These are phyloP conservation scores for Populus tomentosa DNA, from an alignment of 441 rosid genomes.

Conservation along the genomic window DNA sequence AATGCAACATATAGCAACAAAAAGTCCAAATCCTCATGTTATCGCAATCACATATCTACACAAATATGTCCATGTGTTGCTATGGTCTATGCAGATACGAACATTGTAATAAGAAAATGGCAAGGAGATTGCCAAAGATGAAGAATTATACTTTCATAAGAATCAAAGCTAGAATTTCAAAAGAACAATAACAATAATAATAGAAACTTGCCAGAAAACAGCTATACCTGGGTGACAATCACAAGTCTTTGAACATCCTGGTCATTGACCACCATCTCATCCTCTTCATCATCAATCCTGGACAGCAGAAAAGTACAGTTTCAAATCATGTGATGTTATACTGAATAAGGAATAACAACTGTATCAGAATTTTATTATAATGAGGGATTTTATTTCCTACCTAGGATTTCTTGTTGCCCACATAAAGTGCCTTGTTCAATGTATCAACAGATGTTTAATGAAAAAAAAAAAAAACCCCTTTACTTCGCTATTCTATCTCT, in stretches of 20 bases:
- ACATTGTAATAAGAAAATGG: neutral
- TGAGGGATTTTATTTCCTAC: neutral
- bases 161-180: neutral
- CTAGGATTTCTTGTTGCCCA: neutral
- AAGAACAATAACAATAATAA: neutral
- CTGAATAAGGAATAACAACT: too few species aligned
- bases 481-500: neutral
- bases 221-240: conserved; percentile 86
- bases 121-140: neutral
- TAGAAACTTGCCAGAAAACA: neutral
- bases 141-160: neutral
- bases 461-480: neutral
- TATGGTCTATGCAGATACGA: neutral
- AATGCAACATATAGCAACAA: neutral
- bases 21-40: neutral
- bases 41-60: neutral
- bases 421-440: neutral
- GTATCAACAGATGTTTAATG: neutral
- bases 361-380: too few species aligned
- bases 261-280: conserved; percentile 61
- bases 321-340: neutral
- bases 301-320: conserved; percentile 1
- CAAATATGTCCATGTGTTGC: neutral
- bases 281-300: conserved; percentile 84
- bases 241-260: conserved; percentile 92